Conservation (phyloP, 108 stramenopile genomes). For the Pseudonitzschia pungens region DNA sequence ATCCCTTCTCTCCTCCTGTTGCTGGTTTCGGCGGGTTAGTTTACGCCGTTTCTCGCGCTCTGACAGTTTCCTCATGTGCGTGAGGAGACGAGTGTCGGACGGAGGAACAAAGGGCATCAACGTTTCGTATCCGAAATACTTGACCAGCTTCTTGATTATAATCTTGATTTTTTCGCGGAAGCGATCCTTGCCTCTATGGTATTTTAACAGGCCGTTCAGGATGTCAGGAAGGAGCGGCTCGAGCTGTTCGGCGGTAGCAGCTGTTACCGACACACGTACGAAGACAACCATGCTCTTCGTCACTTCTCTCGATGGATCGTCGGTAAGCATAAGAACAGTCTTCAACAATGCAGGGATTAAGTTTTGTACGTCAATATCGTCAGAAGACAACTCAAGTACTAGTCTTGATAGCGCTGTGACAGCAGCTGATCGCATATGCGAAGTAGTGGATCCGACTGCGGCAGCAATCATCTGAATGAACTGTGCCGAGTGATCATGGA, state of each 20-base stretch:
- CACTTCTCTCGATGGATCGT: constrained; percentile 87
- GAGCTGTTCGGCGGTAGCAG: constrained; percentile 59
- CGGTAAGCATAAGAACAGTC: constrained; percentile 85
- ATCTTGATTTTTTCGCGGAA: constrained; percentile 93
- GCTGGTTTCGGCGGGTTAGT: constrained; percentile 31
- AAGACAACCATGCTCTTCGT: constrained; percentile 89
- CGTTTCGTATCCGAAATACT: constrained; percentile 79
- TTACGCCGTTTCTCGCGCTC: constrained; percentile 66
- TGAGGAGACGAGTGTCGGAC: constrained; percentile 77
- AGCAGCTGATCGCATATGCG: constrained; percentile 93
- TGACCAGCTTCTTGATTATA: constrained; percentile 89
- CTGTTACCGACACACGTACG: constrained; percentile 84
- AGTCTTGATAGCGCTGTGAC: constrained; percentile 75
- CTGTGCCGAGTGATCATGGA: constrained; percentile 48
- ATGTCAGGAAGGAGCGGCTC: constrained; percentile 77
- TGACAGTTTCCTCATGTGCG: constrained; percentile 84
- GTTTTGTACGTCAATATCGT: constrained; percentile 56
- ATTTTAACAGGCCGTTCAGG: constrained; percentile 75
- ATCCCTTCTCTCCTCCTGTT: neutral
- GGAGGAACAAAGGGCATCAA: constrained; percentile 79
- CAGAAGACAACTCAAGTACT: constrained; percentile 65
- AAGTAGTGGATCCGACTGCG: constrained; percentile 79
- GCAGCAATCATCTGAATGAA: constrained; percentile 75
- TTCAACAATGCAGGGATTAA: constrained; percentile 73
- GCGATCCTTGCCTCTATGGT: constrained; percentile 76